These are phyloP conservation scores for Phialophora macrospora DNA, from an alignment of 2,329 filamentous ascomycete species.

Conservation along the genomic window DNA sequence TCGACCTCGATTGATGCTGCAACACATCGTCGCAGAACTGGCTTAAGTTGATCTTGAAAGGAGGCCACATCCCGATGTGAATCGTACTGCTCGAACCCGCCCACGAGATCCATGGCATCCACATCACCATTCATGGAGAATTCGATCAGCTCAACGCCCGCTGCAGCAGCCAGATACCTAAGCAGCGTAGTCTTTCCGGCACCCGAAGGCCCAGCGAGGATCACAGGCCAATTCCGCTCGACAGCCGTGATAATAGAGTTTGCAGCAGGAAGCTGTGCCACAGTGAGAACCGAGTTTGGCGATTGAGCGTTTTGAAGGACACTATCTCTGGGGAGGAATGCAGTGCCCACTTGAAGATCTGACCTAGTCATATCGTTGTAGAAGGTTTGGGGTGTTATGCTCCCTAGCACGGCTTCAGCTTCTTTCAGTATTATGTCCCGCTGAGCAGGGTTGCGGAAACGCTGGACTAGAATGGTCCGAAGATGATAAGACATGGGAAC, in stretches of 20 bases:
- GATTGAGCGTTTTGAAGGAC: slow-evolving; percentile 43
- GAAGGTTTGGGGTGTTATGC: slow-evolving; percentile 55
- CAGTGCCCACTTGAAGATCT: slow-evolving; percentile 79
- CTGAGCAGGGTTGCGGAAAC: slow-evolving; percentile 78
- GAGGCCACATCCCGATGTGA: slow-evolving; percentile 72
- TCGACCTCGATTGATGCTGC: slow-evolving; percentile 41
- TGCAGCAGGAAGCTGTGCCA: slow-evolving; percentile 66
- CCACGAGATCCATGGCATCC: slow-evolving; percentile 95
- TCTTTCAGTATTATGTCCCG: slow-evolving; percentile 67
- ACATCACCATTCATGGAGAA: slow-evolving; percentile 93
- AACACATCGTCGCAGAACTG: slow-evolving; percentile 51
- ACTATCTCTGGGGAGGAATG: slow-evolving; percentile 66
- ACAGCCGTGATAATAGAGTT: slow-evolving; percentile 89
- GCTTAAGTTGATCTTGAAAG: slow-evolving; percentile 60
- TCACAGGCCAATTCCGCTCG: slow-evolving; percentile 83
- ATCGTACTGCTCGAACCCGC: slow-evolving; percentile 94
- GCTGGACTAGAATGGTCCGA: slow-evolving; percentile 79
- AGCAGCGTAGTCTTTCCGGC: slow-evolving; percentile 85
- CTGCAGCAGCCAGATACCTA: slow-evolving; percentile 76
- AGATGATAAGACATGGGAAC: slow-evolving; percentile 75
- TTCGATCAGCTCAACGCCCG: slow-evolving; percentile 76
- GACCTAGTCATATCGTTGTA: slow-evolving; percentile 71
- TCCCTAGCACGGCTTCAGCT: slow-evolving; percentile 3
- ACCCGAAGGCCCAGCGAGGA: slow-evolving; percentile 83
- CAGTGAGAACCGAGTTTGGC: slow-evolving; percentile 45